These are phyloP conservation scores for Babesia divergens DNA, from an alignment of 169 alveolate genomes.

Conservation along the genomic window DNA sequence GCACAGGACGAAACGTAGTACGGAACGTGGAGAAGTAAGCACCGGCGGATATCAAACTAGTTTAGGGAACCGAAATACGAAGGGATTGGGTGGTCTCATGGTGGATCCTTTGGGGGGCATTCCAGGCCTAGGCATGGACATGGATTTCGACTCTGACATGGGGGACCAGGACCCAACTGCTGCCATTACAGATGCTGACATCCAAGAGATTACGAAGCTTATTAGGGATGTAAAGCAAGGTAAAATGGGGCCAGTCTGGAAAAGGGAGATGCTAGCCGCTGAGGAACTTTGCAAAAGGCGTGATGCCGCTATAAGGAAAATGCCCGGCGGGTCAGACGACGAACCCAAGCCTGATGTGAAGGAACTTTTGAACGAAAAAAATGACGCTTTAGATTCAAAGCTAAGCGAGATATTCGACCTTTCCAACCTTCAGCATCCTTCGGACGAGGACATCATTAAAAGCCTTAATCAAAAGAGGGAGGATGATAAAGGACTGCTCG, in stretches of 20 bases:
- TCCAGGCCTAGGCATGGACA: not conserved
- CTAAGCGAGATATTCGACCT: constrained; percentile 41
- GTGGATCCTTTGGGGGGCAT: constrained; percentile 17
- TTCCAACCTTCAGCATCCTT: constrained; percentile 21
- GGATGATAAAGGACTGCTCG: not conserved
- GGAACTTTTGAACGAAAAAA: constrained; percentile 18
- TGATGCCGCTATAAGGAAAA: not conserved
- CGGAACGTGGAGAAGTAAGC: no score
- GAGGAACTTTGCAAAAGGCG: not conserved
- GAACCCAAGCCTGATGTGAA: constrained; percentile 9
- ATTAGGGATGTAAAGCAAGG: constrained; percentile 39
- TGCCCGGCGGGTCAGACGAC: not conserved
- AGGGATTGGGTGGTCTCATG: not conserved
- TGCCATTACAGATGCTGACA: constrained; percentile 35
- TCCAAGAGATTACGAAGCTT: not conserved
- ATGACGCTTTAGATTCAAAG: constrained; percentile 28
- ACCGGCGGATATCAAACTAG: no score
- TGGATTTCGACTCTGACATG: not conserved
- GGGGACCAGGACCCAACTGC: not conserved
- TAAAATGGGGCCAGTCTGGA: constrained; percentile 14
- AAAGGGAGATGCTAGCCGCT: not conserved
- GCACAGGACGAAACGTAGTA: no score
- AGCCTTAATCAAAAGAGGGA: not conserved
- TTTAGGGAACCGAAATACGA: no score
- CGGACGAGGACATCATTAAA: constrained; percentile 9